Base-by-base conservation (phyloP, 805 yeast species). In the Wickerhamiella cacticola region DNA sequence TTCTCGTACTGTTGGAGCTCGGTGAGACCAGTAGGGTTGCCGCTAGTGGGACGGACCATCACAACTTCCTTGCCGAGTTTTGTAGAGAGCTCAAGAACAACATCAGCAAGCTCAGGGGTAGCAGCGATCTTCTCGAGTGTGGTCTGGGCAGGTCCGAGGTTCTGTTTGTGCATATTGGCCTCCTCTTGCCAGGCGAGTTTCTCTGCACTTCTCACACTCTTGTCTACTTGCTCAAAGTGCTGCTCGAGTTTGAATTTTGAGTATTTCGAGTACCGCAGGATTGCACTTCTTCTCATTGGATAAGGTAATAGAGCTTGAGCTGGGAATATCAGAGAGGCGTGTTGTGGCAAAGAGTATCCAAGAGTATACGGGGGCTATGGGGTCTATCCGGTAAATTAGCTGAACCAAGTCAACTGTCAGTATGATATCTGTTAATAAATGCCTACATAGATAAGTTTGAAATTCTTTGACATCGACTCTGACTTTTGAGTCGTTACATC, bases 21-120 rank as follows among this genome's bases (percentile, higher is more conserved):
- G 3, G 95, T 75, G 52, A 85, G 56, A 54, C 95, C 95, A 18
- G 94, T 85, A 25, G 89, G 89, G 56, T 77, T 49, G 69, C 86
- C 87, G 31, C 68, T 66, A 3, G 73, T 71, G 10, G 84, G 68
- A 58, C 71, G 75, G 51, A 80, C 73, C 49, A 80, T 69, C 12
- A 73, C 63, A 54, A 48, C 52, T 34, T 49, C 55, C 46, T 46
- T 45, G 46, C 59, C 59, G 9, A 53, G 52, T 29, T 46, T 44
- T 39, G 60, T 55, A 35, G 52, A 41, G 18, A 54, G 57, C 48
- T 53, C 50, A 45, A 56, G 40, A 21, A 51, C 55, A 23, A 54
- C 49, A 44, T 56, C 60, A 23, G 56, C 55, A 15, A 56, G 56
- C 55, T 54, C 57, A 18, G 60, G 60, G 36, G 52, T 48, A n/a